Evolutionary conservation across 1,284 basidiomycete genomes (phyloP).

Genomic region (Microbotryomycetes sp.): DNA sequence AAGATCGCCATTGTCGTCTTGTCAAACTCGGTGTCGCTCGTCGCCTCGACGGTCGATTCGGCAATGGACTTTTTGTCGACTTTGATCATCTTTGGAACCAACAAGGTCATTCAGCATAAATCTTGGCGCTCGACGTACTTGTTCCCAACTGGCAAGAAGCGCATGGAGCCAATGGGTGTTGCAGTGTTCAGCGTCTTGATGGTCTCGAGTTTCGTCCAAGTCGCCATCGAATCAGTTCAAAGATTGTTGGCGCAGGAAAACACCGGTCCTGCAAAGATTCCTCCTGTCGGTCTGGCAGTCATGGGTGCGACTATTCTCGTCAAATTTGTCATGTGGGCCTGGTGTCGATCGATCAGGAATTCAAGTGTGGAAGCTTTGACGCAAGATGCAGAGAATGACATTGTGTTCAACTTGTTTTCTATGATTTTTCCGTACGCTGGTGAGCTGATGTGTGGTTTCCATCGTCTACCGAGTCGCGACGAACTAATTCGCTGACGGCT

Average conservation of each 20-base stretch:
- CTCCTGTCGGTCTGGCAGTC: conserved; percentile 39
- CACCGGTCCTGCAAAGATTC: conserved; percentile 30
- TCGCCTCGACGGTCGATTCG: conserved; percentile 52
- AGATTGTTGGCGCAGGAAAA: conserved; percentile 42
- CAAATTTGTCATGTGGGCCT: conserved; percentile 49
- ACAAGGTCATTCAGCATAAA: conserved; percentile 26
- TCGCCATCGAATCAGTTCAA: conserved; percentile 48
- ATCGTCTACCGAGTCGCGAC: conserved; percentile 5
- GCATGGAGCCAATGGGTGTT: conserved; percentile 37
- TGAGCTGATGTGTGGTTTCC: conserved; percentile 29
- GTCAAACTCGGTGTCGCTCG: conserved; percentile 52
- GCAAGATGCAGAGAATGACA: conserved; percentile 40
- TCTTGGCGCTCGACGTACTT: conserved; percentile 34
- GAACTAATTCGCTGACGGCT: neutral
- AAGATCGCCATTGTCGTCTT: conserved; percentile 51
- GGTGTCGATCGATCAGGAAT: conserved; percentile 43
- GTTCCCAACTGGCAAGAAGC: conserved; percentile 51
- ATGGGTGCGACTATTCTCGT: conserved; percentile 53
- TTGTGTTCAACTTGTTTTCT: conserved; percentile 51
- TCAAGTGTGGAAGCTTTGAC: conserved; percentile 43
- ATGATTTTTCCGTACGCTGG: conserved; percentile 50
- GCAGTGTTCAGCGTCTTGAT: conserved; percentile 53
- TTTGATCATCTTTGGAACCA: conserved; percentile 36
- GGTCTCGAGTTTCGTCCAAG: conserved; percentile 49
- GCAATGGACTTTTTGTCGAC: conserved; percentile 52